Base-by-base conservation (phyloP, 495 filamentous ascomycete species). In the Podospora pseudopauciseta region DNA sequence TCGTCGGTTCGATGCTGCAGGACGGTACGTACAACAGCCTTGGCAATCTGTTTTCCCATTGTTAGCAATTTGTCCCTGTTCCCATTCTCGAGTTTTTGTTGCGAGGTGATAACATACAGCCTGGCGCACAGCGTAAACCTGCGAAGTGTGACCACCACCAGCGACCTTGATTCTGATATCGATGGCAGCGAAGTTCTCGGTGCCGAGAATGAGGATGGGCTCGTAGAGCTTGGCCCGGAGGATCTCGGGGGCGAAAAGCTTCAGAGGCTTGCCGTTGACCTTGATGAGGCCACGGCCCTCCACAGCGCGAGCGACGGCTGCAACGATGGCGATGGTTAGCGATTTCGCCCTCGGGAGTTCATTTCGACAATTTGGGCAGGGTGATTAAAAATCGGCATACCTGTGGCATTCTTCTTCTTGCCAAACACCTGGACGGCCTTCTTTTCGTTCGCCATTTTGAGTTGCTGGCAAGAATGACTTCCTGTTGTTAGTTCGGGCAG, bases 101-200 rank as follows among this genome's bases (percentile, higher is more conserved):
- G 19, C n/a, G 15, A 27, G 16, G 67, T 39, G 53, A 26, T 63
- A 63, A 77, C 75, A 54, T 74, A 77, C 75, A 72, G 96, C 94
- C 87, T 99, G 95, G 75, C 95, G 93, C 85, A 97, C 92, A 75
- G 95, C 95, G 85, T 98, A 99, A 83, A 99, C 88, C 83, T 98
- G 95, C 26, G 95, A 98, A 69, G 92, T 82, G 87, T 98, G 96
- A 85, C 95, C 95, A 89, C 95, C 95, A 81, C 95, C 95, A 73
- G 90, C 86, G 77, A 99, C 95, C 71, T 93, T 92, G 77, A 98
- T 91, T 74, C 95, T 92, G 88, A 99, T 99, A 79, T 99, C 95
- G 85, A 98, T 75, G 27, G 70, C 68, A 57, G 77, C 68, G 87
- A 97, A 98, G 84, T 97, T 98, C 81, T 98, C 94, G 77, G 91